Evolutionary conservation across 306 rosid species (phyloP).

Genomic region (Senna siamea): DNA sequence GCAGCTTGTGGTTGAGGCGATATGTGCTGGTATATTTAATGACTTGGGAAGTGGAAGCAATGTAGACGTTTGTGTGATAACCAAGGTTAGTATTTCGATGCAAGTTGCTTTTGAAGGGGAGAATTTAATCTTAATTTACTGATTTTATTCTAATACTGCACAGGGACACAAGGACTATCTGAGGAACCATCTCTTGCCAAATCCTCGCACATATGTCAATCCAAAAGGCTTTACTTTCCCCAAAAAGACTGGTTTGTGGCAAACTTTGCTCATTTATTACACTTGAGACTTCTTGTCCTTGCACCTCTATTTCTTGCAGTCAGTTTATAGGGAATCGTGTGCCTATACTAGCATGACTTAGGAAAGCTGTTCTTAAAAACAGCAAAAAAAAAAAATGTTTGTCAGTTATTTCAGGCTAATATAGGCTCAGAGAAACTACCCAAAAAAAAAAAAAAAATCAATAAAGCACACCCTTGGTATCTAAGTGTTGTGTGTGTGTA

Average conservation of each 20-base stretch:
- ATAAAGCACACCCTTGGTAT: no score
- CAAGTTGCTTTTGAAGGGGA: constrained; percentile 20
- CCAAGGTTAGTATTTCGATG: constrained; percentile 68
- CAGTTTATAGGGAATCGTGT: not conserved
- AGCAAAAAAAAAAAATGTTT: no score
- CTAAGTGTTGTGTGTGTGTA: not conserved
- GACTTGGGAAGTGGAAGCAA: constrained; percentile 99
- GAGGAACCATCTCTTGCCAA: constrained; percentile 81
- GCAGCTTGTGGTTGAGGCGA: constrained; percentile 71
- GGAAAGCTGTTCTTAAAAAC: no score
- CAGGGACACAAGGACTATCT: constrained; percentile 91
- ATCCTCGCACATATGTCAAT: constrained; percentile 80
- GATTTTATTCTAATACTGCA: constrained; percentile 31
- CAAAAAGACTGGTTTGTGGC: constrained; percentile 79
- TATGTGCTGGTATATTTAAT: constrained; percentile 90
- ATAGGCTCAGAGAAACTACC: no score
- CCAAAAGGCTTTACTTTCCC: constrained; percentile 66
- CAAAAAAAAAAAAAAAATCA: no score
- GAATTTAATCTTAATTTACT: constrained; percentile 16
- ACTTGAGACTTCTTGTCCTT: not conserved
- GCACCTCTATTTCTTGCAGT: not conserved
- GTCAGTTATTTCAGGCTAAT: no score
- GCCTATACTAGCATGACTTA: not conserved
- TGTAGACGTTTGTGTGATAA: constrained; percentile 90
- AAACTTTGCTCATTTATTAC: constrained; percentile 28